Base-by-base conservation (phyloP, 225 moss, liverwort and hornwort species). In the Climacium dendroides region DNA sequence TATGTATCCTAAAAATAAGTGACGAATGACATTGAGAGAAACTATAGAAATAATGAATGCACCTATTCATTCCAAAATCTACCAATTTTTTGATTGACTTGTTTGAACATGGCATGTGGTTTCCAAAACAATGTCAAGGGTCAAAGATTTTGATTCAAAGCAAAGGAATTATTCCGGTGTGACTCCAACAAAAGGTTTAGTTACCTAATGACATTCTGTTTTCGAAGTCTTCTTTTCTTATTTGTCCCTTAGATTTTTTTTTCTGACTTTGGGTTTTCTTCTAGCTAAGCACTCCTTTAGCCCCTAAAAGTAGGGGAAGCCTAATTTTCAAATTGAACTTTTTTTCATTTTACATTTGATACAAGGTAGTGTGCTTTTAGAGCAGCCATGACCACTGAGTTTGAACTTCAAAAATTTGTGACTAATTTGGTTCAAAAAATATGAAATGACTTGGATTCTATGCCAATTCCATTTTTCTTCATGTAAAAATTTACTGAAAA, bases 231-330 rank as follows among this genome's bases (percentile, higher is more conserved):
- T 23, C 3, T 53, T 52, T 53, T 15, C 0, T 11, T 32, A 48
- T 32, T 0, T 48, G 0, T 26, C 4, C 11, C 8, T 48, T 74
- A 12, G 48, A 48, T 74, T 72, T 74, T 48, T 48, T 12, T 19
- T 74, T 48, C 0, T 0, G 0, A 19, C 1, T 48, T 48, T 48
- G 12, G 1, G 0, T 32, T 48, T 32, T 74, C 32, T 50, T 50
- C 6, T 45, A 71, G 10, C 5, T 6, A 17, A 4, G 1, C 18
- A 18, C 4, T 3, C 18, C 2, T 47, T 47, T 73, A 47, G 16
- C 1, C 10, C 2, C 28, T 9, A 7, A 71, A 28, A 3, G 3
- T 28, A 0, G 43, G 0, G 2, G 0, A 43, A 43, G 26, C 5
- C 9, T 26, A 43, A 28, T 16, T 71, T 71, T 16, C 5, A 15